Conservation (phyloP, 1,284 basidiomycete genomes). For the Trametes versicolor region DNA sequence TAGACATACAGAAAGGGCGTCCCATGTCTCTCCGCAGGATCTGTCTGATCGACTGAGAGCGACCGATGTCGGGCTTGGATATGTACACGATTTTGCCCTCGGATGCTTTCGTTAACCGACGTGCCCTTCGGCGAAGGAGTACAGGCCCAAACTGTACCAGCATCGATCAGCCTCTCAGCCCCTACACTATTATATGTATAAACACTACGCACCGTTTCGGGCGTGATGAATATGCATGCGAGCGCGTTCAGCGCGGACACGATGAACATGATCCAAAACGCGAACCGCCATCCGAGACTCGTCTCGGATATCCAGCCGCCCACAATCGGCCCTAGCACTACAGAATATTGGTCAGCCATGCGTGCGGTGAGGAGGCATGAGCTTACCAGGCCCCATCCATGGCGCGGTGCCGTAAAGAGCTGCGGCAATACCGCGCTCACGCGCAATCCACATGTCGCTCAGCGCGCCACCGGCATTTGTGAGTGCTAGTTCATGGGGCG, state of each 20-base stretch:
- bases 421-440: constrained; percentile 67
- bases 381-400: constrained; percentile 73
- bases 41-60: constrained; percentile 53
- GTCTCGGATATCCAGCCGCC: constrained; percentile 69
- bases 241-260: constrained; percentile 60
- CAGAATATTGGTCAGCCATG: background rate
- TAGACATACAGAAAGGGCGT: constrained; percentile 64
- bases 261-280: constrained; percentile 78
- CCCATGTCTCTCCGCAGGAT: constrained; percentile 58
- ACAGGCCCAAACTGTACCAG: constrained; percentile 71
- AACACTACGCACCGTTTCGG: constrained; percentile 57
- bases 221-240: constrained; percentile 55
- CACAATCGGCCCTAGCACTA: constrained; percentile 70
- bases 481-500: constrained; percentile 50
- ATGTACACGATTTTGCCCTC: constrained; percentile 56
- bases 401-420: constrained; percentile 73
- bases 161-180: background rate
- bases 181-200: too few relatives aligned
- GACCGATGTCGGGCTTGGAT: constrained; percentile 63
- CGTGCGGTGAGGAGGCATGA: constrained; percentile 8
- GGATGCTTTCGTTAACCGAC: constrained; percentile 56
- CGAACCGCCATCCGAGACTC: constrained; percentile 70
- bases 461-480: constrained; percentile 72
- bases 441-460: constrained; percentile 66
- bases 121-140: constrained; percentile 67